Percentiles rank a stretch among this genome's conserved stretches.
Evolutionary conservation across 75 land plant species (phyloP).

Genomic region (Selaginella tamariscina): DNA sequence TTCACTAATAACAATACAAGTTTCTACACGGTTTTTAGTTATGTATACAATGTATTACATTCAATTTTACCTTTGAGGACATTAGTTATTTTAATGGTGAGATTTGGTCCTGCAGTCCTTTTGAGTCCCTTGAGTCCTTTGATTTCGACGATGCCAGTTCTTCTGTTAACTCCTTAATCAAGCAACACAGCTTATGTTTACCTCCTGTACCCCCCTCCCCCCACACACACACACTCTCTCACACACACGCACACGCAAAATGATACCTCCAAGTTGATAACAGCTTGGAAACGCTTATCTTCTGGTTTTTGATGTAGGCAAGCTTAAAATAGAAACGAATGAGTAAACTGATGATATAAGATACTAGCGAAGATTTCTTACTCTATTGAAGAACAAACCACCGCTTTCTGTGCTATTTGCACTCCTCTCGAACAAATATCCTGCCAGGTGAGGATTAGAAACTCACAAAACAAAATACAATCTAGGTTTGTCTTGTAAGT

Average conservation of each 20-base stretch:
- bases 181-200: not conserved
- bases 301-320: conserved; percentile 92
- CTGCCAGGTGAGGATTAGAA: conserved; percentile 20
- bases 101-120: conserved; percentile 52
- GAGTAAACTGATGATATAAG: not conserved
- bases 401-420: conserved; percentile 53
- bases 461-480: not conserved
- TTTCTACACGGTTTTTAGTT: no score
- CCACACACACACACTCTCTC: no score
- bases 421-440: conserved; percentile 75
- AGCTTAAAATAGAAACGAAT: conserved; percentile 37
- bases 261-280: conserved; percentile 77
- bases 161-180: conserved; percentile 64
- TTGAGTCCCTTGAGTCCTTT: conserved; percentile 51
- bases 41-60: not conserved
- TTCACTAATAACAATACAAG: no score
- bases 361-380: conserved; percentile 18
- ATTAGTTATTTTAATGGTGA: conserved; percentile 64
- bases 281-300: conserved; percentile 85
- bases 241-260: not conserved
- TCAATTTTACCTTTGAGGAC: conserved; percentile 61
- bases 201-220: no score
- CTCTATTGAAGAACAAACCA: conserved; percentile 98
- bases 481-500: no score
- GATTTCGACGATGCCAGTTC: conserved; percentile 39